phyloP scores from a whole-genome alignment of 106 monocot species.

The Chionographis japonica region DNA sequence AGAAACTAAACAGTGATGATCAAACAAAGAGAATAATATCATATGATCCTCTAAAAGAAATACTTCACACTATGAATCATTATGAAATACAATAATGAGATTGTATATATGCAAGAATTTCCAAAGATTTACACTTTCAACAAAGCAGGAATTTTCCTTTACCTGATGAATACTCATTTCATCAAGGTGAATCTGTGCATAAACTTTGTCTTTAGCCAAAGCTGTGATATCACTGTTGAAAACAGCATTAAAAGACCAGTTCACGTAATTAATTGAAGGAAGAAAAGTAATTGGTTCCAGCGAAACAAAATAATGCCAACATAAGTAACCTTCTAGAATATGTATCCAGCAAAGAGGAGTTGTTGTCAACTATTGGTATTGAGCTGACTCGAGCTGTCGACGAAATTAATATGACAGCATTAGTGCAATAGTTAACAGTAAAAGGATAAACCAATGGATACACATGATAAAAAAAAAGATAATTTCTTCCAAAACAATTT shows the following conservation, averaged over 20 bases:
- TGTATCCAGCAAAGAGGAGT: conserved; percentile 79
- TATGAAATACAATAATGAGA: too few species aligned
- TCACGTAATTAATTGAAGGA: neutral
- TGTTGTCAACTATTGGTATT: conserved; percentile 92
- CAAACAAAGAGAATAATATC: too few species aligned
- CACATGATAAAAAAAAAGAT: too few species aligned
- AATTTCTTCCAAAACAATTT: too few species aligned
- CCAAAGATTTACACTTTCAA: too few species aligned
- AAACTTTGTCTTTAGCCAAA: conserved; percentile 25
- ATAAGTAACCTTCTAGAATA: conserved; percentile 86
- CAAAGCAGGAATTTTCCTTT: neutral
- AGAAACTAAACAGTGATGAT: too few species aligned
- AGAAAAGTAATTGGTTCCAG: neutral
- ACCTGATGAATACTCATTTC: conserved; percentile 19
- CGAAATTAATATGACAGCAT: neutral
- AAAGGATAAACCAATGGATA: neutral
- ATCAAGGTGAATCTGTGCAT: too few species aligned
- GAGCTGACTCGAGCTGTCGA: conserved; percentile 86
- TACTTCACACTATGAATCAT: too few species aligned
- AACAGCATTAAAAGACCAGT: neutral
- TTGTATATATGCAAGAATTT: too few species aligned
- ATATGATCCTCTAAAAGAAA: too few species aligned
- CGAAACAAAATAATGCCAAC: too few species aligned
- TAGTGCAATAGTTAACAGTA: neutral
- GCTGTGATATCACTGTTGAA: conserved; percentile 42